phyloP scores from a whole-genome alignment of 2,329 filamentous ascomycete genomes.

The Paraconiothyrium brasiliense region DNA sequence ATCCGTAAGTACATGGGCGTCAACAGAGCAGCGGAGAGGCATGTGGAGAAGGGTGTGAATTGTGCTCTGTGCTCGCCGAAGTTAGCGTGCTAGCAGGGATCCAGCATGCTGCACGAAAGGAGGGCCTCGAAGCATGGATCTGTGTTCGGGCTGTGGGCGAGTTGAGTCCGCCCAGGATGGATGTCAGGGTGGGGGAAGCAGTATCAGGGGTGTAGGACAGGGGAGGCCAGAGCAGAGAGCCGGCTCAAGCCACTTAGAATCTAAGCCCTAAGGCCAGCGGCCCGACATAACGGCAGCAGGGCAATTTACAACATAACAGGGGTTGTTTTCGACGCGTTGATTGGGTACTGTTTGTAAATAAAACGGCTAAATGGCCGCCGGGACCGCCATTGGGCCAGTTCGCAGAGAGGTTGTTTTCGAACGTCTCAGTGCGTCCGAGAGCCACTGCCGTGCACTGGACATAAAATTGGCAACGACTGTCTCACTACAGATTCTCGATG shows the following conservation, averaged over 20 bases:
- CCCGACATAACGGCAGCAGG: constrained; percentile 41
- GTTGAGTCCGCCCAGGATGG: constrained; percentile 23
- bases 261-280: constrained; percentile 29
- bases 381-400: constrained; percentile 30
- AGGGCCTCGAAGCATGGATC: constrained; percentile 28
- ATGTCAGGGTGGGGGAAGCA: constrained; percentile 19
- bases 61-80: constrained; percentile 43
- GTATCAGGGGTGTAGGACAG: constrained; percentile 22
- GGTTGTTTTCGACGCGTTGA: constrained; percentile 28
- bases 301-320: constrained; percentile 46
- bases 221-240: constrained; percentile 32
- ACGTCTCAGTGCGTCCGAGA: not conserved
- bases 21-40: constrained; percentile 41
- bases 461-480: not conserved
- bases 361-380: constrained; percentile 46
- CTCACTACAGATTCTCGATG: constrained; percentile 2
- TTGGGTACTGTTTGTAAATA: constrained; percentile 36
- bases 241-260: constrained; percentile 36
- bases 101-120: constrained; percentile 35
- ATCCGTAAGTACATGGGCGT: constrained; percentile 43
- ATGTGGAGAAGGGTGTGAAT: constrained; percentile 48
- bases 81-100: constrained; percentile 36
- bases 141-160: constrained; percentile 28
- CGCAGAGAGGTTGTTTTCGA: not conserved
- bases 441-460: not conserved